phyloP scores from a whole-genome alignment of 768 basidiomycete species.

The Multifurca ochricompacta region DNA sequence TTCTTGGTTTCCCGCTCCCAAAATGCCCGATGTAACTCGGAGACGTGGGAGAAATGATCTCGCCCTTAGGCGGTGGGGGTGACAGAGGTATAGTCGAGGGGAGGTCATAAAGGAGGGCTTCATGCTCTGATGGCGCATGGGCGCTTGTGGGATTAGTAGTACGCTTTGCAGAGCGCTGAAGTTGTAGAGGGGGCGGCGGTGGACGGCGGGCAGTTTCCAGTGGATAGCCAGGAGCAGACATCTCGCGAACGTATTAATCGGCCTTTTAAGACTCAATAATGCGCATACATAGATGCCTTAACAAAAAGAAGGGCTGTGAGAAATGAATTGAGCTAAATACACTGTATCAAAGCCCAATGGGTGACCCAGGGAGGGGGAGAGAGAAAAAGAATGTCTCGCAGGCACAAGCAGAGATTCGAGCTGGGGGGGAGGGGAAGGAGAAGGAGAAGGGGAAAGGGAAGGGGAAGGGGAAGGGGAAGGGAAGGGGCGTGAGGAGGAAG shows the following conservation, averaged over 20 bases:
- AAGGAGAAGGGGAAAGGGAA: neutral
- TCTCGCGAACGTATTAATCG: slow-evolving; percentile 4
- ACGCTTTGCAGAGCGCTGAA: slow-evolving; percentile 13
- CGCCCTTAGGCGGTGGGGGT: neutral
- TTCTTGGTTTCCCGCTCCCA: slow-evolving; percentile 9
- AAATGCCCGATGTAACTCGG: slow-evolving; percentile 12
- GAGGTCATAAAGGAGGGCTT: slow-evolving; percentile 24
- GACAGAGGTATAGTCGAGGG: slow-evolving; percentile 19
- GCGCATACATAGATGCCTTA: slow-evolving; percentile 7
- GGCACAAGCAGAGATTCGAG: neutral
- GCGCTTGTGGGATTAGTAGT: slow-evolving; percentile 2
- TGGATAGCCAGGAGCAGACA: slow-evolving; percentile 19
- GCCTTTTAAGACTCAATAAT: neutral
- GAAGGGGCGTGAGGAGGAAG: neutral
- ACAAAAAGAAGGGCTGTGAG: neutral
- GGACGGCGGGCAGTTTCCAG: slow-evolving; percentile 19
- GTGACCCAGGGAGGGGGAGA: neutral
- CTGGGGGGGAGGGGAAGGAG: neutral
- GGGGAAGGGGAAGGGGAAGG: neutral
- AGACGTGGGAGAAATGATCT: slow-evolving; percentile 14
- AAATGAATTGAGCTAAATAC: slow-evolving; percentile 6
- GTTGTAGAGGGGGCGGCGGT: slow-evolving; percentile 21
- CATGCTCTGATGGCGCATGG: slow-evolving; percentile 9
- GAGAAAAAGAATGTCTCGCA: neutral
- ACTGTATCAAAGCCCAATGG: slow-evolving; percentile 1